phyloP scores from a whole-genome alignment of 2,329 filamentous ascomycete genomes.

The Furcasterigmium sp. region DNA sequence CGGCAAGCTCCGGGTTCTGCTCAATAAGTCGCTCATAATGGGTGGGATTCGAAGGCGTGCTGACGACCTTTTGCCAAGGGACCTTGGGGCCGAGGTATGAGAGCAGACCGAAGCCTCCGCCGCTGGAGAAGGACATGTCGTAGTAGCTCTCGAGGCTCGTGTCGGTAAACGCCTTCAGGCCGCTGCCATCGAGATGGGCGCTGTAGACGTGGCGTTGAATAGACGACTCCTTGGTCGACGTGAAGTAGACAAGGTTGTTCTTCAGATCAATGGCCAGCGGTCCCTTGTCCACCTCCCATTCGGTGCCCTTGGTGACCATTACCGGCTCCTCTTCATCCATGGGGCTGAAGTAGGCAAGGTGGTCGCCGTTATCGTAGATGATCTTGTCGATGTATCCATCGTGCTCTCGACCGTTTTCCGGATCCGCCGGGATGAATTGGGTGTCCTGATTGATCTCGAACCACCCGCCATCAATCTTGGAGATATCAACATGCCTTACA shows the following conservation, averaged over 20 bases:
- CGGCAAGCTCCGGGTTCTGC: slow-evolving; percentile 66
- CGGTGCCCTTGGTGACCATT: slow-evolving; percentile 72
- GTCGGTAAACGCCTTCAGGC: slow-evolving; percentile 69
- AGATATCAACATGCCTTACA: slow-evolving; percentile 73
- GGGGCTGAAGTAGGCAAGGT: slow-evolving; percentile 89
- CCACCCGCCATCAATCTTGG: slow-evolving; percentile 90
- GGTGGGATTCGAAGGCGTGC: slow-evolving; percentile 64
- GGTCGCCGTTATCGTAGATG: slow-evolving; percentile 80
- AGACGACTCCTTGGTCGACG: slow-evolving; percentile 78
- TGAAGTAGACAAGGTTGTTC: slow-evolving; percentile 86
- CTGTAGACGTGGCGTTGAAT: slow-evolving; percentile 90
- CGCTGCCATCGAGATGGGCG: slow-evolving; percentile 76
- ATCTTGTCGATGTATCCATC: slow-evolving; percentile 94
- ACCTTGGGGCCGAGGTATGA: slow-evolving; percentile 79
- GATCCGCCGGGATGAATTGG: slow-evolving; percentile 79
- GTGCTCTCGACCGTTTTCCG: slow-evolving; percentile 64
- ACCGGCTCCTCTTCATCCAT: slow-evolving; percentile 76
- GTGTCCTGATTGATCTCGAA: slow-evolving; percentile 90
- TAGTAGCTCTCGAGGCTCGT: slow-evolving; percentile 72
- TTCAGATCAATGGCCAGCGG: slow-evolving; percentile 80
- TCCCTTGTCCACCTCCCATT: slow-evolving; percentile 87
- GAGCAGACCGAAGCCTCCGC: slow-evolving; percentile 77
- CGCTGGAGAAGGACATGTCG: slow-evolving; percentile 74
- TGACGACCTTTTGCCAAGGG: slow-evolving; percentile 87
- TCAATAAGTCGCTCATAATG: slow-evolving; percentile 69